Percentiles rank a stretch among this genome's conserved stretches.
These are phyloP conservation scores for Metschnikowia baotianmanensis DNA, from an alignment of 805 yeast species.

Conservation along the genomic window DNA sequence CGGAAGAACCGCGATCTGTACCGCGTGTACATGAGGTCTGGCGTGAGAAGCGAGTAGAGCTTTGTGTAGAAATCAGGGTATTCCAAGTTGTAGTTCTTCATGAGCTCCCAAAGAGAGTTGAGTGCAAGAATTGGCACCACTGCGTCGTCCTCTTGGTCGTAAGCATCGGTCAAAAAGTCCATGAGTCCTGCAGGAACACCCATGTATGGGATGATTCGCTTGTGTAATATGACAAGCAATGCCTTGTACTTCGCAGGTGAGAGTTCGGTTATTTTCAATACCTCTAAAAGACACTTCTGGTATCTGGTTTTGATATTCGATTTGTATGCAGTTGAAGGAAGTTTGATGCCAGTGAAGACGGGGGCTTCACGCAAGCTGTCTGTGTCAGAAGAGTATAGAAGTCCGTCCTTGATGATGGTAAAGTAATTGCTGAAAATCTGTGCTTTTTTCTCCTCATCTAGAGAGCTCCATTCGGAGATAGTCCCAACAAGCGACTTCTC, in stretches of 20 bases:
- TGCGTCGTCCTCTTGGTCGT: slow-evolving; percentile 45
- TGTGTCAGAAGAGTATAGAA: slow-evolving; percentile 22
- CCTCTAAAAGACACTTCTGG: slow-evolving; percentile 64
- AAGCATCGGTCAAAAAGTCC: slow-evolving; percentile 92
- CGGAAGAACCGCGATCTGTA: slow-evolving; percentile 88
- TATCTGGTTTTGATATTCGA: slow-evolving; percentile 57
- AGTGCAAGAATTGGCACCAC: slow-evolving; percentile 73
- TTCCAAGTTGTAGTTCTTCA: slow-evolving; percentile 79
- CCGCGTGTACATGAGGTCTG: slow-evolving; percentile 69
- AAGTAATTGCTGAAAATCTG: slow-evolving; percentile 38
- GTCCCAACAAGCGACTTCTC: slow-evolving; percentile 30
- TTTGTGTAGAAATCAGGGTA: slow-evolving; percentile 88
- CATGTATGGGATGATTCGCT: slow-evolving; percentile 78
- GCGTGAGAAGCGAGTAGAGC: slow-evolving; percentile 76
- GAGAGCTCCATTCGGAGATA: slow-evolving; percentile 6
- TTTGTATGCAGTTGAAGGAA: slow-evolving; percentile 39
- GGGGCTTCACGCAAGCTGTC: slow-evolving; percentile 31
- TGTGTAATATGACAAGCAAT: slow-evolving; percentile 69
- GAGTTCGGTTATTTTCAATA: slow-evolving; percentile 48
- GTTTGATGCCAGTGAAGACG: slow-evolving; percentile 31
- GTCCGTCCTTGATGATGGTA: slow-evolving; percentile 34
- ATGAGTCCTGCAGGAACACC: slow-evolving; percentile 76
- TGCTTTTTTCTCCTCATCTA: background rate
- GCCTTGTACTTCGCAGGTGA: slow-evolving; percentile 63
- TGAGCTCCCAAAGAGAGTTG: slow-evolving; percentile 83